Evolutionary conservation across 2,329 filamentous ascomycete species (phyloP).

Genomic region (Apiospora arundinis): DNA sequence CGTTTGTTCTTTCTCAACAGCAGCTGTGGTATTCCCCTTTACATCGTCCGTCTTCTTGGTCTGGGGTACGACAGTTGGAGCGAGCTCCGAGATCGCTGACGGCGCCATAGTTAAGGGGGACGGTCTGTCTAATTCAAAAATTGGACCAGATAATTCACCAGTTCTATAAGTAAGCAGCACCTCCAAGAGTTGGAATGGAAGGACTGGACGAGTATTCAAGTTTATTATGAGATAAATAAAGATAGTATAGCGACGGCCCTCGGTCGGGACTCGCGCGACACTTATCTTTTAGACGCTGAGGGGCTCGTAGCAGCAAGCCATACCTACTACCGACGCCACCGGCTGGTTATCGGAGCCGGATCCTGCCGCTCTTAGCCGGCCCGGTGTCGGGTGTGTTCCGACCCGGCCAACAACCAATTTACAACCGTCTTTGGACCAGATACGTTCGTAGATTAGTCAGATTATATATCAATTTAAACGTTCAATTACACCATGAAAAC

Average conservation of each 20-base stretch:
- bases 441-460: background rate
- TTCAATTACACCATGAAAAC: too few relatives aligned
- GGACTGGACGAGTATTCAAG: background rate
- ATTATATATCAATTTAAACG: too few relatives aligned
- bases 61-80: background rate
- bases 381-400: slow-evolving; percentile 14
- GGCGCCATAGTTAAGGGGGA: slow-evolving; percentile 6
- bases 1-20: slow-evolving; percentile 34
- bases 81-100: slow-evolving; percentile 5
- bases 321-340: background rate
- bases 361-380: slow-evolving; percentile 4
- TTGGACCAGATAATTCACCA: background rate
- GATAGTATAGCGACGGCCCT: background rate
- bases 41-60: background rate
- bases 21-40: background rate
- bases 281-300: slow-evolving; percentile 2
- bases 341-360: slow-evolving; percentile 13
- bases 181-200: background rate
- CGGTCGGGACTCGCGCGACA: background rate
- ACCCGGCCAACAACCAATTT: background rate
- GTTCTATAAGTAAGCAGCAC: background rate
- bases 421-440: background rate
- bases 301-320: background rate
- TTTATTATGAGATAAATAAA: background rate
- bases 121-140: background rate